Base-by-base conservation (phyloP, 768 basidiomycete genomes). In the Crepidotus variabilis region DNA sequence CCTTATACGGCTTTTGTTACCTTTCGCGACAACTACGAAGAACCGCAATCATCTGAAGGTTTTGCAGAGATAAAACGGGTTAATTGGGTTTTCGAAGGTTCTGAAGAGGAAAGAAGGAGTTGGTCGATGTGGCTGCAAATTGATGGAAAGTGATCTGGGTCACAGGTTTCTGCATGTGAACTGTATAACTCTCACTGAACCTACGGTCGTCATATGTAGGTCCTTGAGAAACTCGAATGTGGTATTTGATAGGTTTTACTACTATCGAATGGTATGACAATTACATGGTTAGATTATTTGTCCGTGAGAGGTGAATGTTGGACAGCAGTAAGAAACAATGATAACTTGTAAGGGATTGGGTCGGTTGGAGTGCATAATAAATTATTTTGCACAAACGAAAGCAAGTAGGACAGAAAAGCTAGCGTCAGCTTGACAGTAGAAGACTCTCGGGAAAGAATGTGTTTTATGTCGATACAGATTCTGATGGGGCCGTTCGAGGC, bases 61-160 rank as follows among this genome's bases (percentile, higher is more conserved):
- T 91, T 92, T 62, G 66, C 78, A 5, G 88, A 93, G 62, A 78
- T 97, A 47, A 84, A 80, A 63, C 80, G 76, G 46, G 82, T 98
- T 16, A 87, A 92, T 57, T 96, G 90, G 84, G 72, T 81, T 18
- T 94, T 93, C 56, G 78, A 87, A 49, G 94, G 94, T 1, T 78
- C 75, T 7, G 86, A 85, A 50, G 88, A 88, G 58, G 89, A 92
- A 62, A 77, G 74, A 55, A 76, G 64, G 55, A 72, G 78, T 54
- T 98, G 94, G 94, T 80, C 78, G 50, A 89, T 88, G 85, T 94
- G 92, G 91, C 76, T 92, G 63, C 88, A 92, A 64, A 78, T 91
- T 22, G 84, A 87, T 60, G 86, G 87, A 33, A 86, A 86, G 69
- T 88, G 60, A 75, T 33, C 4, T 11, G 16, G 28, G 28, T 28